Base-by-base conservation (phyloP, 305 asterid species). In the Euphrasia arctica region DNA sequence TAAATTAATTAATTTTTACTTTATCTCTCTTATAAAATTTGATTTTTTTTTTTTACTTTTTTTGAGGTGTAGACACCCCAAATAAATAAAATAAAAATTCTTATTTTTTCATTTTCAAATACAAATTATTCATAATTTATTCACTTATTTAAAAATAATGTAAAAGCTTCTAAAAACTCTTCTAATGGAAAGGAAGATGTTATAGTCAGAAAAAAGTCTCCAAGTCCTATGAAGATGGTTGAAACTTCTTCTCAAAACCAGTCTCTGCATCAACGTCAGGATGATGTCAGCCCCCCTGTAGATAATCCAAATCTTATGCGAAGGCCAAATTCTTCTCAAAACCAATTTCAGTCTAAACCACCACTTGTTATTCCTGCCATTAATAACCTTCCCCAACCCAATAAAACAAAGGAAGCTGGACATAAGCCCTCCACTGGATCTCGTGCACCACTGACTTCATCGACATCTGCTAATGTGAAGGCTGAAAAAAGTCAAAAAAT, bases 331-430 rank as follows among this genome's bases (percentile, higher is more conserved):
- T 70, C 82, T 69, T 70, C 89, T 67, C 71, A 63, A 28, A 74
- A 58, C 68, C 77, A 62, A 7, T 72, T 74, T 69, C 77, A 68
- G 59, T 70, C 83, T 54, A 82, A 71, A 77, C 82, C 85, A 27
- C 79, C 66, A 62, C 82, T 85, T 70, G 47, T 68, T 57, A 82
- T 81, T 69, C 80, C 90, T 62, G 52, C 81, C 25, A 61, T 70
- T 50, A 72, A 58, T 72, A 82, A 60, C 57, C 41, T 42, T 28
- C 68, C 77, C 58, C 82, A 68, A 65, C 64, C 75, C 36, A 14
- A 36, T 54, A 81, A 71, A 72, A 51, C 56, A 59, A 75, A 72
- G 61, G 88, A 85, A 72, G 43, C 83, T 74, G 82, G 79, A 69
- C 57, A 65, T 60, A 77, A 67, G 70, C 28, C 51, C 61, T 31